These are phyloP conservation scores for Nicotiana tabacum DNA, from an alignment of 257 asterid genomes.

Conservation along the genomic window DNA sequence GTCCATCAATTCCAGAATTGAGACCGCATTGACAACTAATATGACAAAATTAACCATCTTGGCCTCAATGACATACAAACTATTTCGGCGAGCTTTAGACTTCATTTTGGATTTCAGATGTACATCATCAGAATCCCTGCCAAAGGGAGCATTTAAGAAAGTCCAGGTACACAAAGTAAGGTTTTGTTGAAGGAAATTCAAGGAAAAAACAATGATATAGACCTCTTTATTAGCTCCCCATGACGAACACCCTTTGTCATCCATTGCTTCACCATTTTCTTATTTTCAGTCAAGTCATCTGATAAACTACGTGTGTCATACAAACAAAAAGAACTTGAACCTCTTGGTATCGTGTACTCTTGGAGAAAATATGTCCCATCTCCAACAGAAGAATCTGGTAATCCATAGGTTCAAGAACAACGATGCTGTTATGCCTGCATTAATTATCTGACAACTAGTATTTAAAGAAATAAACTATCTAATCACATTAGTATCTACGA, in stretches of 20 bases:
- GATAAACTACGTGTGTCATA: conserved; percentile 71
- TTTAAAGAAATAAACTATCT: neutral
- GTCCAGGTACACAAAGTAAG: neutral
- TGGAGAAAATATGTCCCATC: conserved; percentile 66
- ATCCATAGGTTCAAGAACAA: conserved; percentile 8
- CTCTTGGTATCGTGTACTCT: conserved; percentile 62
- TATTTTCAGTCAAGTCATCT: conserved; percentile 37
- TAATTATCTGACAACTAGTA: neutral
- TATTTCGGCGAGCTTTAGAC: conserved; percentile 34
- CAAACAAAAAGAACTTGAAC: conserved; percentile 50
- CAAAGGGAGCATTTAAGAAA: conserved; percentile 8
- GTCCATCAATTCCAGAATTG: conserved; percentile 55
- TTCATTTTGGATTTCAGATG: conserved; percentile 34
- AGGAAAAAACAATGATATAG: neutral
- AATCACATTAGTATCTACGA: neutral
- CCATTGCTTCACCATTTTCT: conserved; percentile 42
- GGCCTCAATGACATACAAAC: conserved; percentile 12
- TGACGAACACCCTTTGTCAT: conserved; percentile 62
- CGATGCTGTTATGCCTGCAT: neutral
- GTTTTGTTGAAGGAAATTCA: neutral
- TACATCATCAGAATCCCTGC: conserved; percentile 55
- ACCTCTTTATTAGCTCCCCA: conserved; percentile 69
- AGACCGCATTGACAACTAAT: conserved; percentile 68
- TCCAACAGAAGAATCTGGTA: conserved; percentile 41
- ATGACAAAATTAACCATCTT: conserved; percentile 52